A percentile compares a stretch with the other conserved stretches of the same genome.
phyloP scores from a whole-genome alignment of 768 basidiomycete species.

The Gelatoporia subvermispora region DNA sequence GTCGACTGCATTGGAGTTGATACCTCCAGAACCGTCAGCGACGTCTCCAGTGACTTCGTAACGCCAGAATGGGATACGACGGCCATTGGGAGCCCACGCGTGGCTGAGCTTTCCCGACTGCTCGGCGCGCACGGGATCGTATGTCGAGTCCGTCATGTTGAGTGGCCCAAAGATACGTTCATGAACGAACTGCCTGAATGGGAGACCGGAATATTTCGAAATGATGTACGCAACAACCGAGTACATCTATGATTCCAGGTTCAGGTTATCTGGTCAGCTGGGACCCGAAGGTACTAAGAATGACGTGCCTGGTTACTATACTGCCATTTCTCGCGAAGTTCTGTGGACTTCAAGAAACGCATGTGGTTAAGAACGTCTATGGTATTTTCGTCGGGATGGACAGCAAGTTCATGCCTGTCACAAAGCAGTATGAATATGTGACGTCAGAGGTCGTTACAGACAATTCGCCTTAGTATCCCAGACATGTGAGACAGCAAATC shows the following conservation, averaged over 20 bases:
- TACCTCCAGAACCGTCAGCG: slow-evolving; percentile 35
- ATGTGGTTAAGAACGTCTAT: slow-evolving; percentile 19
- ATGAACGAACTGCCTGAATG: slow-evolving; percentile 37
- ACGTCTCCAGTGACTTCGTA: slow-evolving; percentile 20
- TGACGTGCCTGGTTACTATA: slow-evolving; percentile 34
- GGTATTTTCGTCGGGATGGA: slow-evolving; percentile 22
- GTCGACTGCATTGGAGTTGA: slow-evolving; percentile 38
- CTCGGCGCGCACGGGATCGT: slow-evolving; percentile 28
- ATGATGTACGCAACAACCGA: slow-evolving; percentile 30
- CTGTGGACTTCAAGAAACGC: slow-evolving; percentile 26
- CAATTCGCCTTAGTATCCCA: slow-evolving; percentile 31
- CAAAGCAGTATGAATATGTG: background rate
- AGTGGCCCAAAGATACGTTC: slow-evolving; percentile 37
- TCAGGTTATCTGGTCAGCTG: background rate
- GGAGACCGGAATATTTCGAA: slow-evolving; percentile 24
- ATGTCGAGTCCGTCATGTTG: slow-evolving; percentile 37
- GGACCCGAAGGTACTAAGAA: background rate
- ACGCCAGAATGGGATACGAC: slow-evolving; percentile 30
- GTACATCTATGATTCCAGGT: slow-evolving; percentile 31
- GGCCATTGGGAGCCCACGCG: slow-evolving; percentile 26
- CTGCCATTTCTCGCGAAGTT: slow-evolving; percentile 30
- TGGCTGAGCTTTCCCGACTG: slow-evolving; percentile 28
- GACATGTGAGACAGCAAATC: slow-evolving; percentile 38
- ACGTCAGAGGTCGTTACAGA: background rate
- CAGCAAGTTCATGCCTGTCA: slow-evolving; percentile 31